phyloP scores from a whole-genome alignment of 2,329 filamentous ascomycete species.

The Botrytis elliptica region DNA sequence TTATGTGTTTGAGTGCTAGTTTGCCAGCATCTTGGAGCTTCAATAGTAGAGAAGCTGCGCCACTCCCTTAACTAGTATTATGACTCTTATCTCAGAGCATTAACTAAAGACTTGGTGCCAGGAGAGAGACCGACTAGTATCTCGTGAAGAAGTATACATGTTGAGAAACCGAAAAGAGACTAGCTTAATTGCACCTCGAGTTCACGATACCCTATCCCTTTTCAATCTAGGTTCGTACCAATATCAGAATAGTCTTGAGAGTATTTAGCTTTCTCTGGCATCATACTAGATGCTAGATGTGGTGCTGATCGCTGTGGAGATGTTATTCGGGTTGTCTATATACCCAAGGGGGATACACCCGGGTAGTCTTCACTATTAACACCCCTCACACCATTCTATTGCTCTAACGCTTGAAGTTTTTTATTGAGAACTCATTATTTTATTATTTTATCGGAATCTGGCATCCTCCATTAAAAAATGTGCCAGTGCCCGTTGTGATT shows the following conservation, averaged over 20 bases:
- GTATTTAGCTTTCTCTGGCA: background rate
- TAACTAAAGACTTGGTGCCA: background rate
- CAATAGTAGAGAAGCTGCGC: background rate
- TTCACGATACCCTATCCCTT: background rate
- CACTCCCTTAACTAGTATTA: rapidly evolving
- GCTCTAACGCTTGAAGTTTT: background rate
- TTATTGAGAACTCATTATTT: background rate
- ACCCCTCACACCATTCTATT: background rate
- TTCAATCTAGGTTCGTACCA: background rate
- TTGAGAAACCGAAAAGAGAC: background rate
- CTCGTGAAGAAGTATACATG: background rate
- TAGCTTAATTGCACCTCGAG: background rate
- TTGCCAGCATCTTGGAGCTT: background rate
- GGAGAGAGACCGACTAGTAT: background rate
- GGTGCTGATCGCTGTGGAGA: background rate
- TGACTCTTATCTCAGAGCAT: background rate
- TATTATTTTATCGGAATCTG: background rate
- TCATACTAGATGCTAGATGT: background rate
- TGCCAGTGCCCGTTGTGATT: background rate
- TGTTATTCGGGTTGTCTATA: background rate
- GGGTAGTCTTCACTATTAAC: background rate
- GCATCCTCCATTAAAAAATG: background rate
- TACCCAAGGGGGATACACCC: background rate
- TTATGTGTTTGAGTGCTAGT: background rate
- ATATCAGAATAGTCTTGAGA: background rate